Evolutionary conservation across 768 basidiomycete species (phyloP).

Genomic region (Pluteus cervinus): DNA sequence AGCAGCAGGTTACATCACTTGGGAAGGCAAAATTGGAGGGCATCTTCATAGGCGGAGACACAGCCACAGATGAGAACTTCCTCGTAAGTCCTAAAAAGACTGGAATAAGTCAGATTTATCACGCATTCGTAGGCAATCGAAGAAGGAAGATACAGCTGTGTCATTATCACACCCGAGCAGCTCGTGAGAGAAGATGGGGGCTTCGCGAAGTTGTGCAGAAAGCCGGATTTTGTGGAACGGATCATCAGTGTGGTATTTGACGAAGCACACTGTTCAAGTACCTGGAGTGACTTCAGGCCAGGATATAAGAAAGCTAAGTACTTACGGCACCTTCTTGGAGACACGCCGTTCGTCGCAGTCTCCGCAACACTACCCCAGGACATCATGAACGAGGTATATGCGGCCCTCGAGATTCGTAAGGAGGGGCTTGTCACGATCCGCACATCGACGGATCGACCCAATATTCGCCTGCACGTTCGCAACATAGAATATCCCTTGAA

Average conservation of each 20-base stretch:
- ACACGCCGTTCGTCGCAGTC: background rate
- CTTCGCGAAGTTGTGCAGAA: conserved; percentile 10
- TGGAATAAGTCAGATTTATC: background rate
- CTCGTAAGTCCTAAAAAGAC: conserved; percentile 11
- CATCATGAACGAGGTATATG: background rate
- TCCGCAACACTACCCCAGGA: background rate
- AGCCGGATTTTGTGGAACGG: conserved; percentile 10
- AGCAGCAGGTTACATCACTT: conserved; percentile 11
- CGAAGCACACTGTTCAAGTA: conserved; percentile 24
- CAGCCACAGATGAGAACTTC: conserved; percentile 9
- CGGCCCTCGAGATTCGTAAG: background rate
- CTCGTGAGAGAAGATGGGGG: conserved; percentile 9
- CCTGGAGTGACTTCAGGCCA: conserved; percentile 21
- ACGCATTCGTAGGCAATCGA: background rate
- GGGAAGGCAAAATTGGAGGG: conserved; percentile 10
- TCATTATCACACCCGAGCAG: conserved; percentile 9
- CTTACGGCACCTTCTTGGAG: conserved; percentile 3
- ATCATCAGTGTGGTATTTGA: conserved; percentile 23
- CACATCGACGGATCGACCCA: background rate
- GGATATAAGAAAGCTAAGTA: conserved; percentile 16
- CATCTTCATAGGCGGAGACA: conserved; percentile 11
- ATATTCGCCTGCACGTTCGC: background rate
- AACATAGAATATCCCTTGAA: background rate
- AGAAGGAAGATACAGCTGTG: background rate
- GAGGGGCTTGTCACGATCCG: background rate